Base-by-base conservation (phyloP, 2,329 filamentous ascomycete species). In the Trichoderma lentiforme region DNA sequence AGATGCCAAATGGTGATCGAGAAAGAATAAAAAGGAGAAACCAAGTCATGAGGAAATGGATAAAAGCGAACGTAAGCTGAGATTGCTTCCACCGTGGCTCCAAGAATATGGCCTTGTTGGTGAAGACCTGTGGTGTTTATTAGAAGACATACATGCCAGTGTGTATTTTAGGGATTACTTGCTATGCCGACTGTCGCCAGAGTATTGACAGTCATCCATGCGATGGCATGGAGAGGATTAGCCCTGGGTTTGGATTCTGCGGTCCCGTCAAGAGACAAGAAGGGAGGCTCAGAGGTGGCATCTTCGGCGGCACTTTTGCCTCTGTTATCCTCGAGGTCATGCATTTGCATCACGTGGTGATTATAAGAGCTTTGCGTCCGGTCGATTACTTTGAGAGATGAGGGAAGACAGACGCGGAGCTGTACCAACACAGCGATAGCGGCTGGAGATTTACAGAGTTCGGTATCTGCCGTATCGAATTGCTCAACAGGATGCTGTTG, bases 51-150 rank as follows among this genome's bases (percentile, higher is more conserved):
- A 88, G 83, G 81, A 92, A 92, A 81, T 92, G 90, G 80, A 92
- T 91, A 69, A 88, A 84, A 63, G 90, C 90, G 76, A 92, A 92
- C 43, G 87, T 87, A 65, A 91, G 85, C 79, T 92, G 90, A 73
- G 85, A 86, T 34, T 89, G 84, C 77, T 88, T 89, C 77, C 91
- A 84, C 15, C 85, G 86, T 18, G 87, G 86, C 73, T 91, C 87
- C 28, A 87, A 87, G 82, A 92, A 92, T 79, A 92, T 91, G 74
- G 86, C 86, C 80, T 92, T 92, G 82, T 92, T 92, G 56, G 88
- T 90, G 78, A 92, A 92, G 77, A 92, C 88, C 89, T 47, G 32
- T 18, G 18, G 60, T 68, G 74, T 60, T 32, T 71, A 71, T 76
- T 68, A 76, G 72, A 11, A 67, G 14, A 1, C 7, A 24, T 74